Conservation (phyloP, 768 basidiomycete species). For the Phylloporus arenicola region DNA sequence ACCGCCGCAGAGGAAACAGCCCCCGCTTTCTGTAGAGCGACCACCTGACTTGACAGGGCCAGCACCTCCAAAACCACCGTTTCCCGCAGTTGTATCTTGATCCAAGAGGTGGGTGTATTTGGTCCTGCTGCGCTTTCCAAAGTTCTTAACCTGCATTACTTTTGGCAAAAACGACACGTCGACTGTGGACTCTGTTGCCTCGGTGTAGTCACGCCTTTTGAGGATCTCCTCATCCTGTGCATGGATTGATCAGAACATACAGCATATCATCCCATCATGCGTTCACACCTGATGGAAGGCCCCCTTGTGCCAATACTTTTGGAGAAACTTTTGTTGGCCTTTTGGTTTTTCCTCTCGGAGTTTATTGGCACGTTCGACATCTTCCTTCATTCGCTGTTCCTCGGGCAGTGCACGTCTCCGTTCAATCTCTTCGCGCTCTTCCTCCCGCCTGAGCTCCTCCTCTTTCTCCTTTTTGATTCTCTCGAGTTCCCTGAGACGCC, state of each 20-base stretch:
- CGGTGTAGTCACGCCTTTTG: slow-evolving; percentile 77
- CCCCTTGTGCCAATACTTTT: slow-evolving; percentile 99
- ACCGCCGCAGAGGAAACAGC: slow-evolving; percentile 93
- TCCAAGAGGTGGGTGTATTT: slow-evolving; percentile 96
- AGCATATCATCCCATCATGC: slow-evolving; percentile 3
- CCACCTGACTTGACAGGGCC: slow-evolving; percentile 53
- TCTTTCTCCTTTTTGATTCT: slow-evolving; percentile 94
- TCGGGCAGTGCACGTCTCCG: slow-evolving; percentile 89
- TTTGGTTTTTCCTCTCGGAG: slow-evolving; percentile 84
- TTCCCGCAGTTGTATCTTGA: slow-evolving; percentile 76
- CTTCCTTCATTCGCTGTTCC: slow-evolving; percentile 87
- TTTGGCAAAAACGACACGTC: slow-evolving; percentile 87
- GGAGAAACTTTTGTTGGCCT: slow-evolving; percentile 86
- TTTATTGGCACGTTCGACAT: slow-evolving; percentile 80
- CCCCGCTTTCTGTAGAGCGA: slow-evolving; percentile 49
- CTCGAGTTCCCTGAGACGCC: slow-evolving; percentile 90
- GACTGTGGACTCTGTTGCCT: slow-evolving; percentile 81
- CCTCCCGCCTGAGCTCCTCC: slow-evolving; percentile 71
- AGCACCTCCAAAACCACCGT: slow-evolving; percentile 62
- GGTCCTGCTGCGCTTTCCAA: slow-evolving; percentile 85
- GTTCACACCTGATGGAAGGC: slow-evolving; percentile 87
- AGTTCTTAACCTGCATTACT: slow-evolving; percentile 96
- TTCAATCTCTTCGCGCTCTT: slow-evolving; percentile 89
- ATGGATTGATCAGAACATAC: slow-evolving; percentile 13
- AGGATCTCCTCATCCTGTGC: slow-evolving; percentile 83